phyloP scores from a whole-genome alignment of 345 rosid genomes.

The Turnera subulata region DNA sequence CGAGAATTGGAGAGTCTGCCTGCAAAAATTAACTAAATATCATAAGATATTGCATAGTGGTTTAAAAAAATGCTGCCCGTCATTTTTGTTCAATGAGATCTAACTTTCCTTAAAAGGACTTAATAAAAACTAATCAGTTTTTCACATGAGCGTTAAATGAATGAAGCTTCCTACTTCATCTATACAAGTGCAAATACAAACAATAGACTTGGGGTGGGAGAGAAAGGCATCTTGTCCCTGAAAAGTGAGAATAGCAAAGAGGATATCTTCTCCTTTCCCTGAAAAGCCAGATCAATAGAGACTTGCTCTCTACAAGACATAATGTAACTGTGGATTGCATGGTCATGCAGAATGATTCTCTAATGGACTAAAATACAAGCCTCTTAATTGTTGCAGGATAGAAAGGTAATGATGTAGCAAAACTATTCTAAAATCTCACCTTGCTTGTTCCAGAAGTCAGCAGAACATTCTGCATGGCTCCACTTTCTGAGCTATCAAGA shows the following conservation, averaged over 20 bases:
- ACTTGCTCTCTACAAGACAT: too few species aligned
- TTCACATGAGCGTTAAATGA: background rate
- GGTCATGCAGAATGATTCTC: background rate
- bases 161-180: too few species aligned
- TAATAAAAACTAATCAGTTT: background rate
- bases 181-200: background rate
- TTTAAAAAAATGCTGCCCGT: background rate
- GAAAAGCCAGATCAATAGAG: too few species aligned
- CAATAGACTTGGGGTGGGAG: background rate
- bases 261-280: background rate
- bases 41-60: background rate
- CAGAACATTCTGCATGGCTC: conserved; percentile 81
- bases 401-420: background rate
- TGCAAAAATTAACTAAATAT: conserved; percentile 18
- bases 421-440: conserved; percentile 29
- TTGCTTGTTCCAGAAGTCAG: conserved; percentile 51
- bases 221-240: background rate
- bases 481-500: conserved; percentile 93
- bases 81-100: background rate
- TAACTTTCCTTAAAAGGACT: background rate
- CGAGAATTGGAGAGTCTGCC: conserved; percentile 90
- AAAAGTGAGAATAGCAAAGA: background rate
- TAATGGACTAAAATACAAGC: background rate
- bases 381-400: background rate
- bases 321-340: too few species aligned